Conservation (phyloP, 169 alveolate genomes). For the Theileria sp. region DNA sequence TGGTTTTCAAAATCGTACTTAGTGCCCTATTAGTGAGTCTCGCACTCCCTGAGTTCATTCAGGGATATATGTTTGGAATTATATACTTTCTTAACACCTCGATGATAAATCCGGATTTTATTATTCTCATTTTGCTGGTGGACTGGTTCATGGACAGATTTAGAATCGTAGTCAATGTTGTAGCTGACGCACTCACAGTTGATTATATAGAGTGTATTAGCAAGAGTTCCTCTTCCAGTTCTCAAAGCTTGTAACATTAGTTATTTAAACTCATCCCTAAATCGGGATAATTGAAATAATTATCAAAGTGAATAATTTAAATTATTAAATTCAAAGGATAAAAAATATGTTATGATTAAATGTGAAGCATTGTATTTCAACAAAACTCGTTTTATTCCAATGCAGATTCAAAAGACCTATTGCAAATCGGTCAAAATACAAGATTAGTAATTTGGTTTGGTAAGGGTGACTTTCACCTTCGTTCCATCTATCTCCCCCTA, state of each 20-base stretch:
- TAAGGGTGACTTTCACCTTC: slow-evolving; percentile 21
- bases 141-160: slow-evolving; percentile 33
- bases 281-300: neutral
- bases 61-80: slow-evolving; percentile 31
- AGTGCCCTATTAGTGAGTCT: slow-evolving; percentile 7
- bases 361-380: neutral
- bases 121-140: slow-evolving; percentile 6
- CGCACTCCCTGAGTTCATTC: slow-evolving; percentile 21
- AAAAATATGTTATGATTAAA: neutral
- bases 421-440: neutral
- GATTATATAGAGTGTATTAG: slow-evolving; percentile 30
- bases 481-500: slow-evolving; percentile 66
- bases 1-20: slow-evolving; percentile 13
- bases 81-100: slow-evolving; percentile 32
- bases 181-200: slow-evolving; percentile 28
- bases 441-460: neutral
- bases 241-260: neutral
- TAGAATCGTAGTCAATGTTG: slow-evolving; percentile 21
- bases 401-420: neutral
- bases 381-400: neutral
- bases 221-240: neutral
- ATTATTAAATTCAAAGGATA: neutral
- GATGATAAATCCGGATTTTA: slow-evolving; percentile 21
- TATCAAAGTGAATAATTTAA: neutral
- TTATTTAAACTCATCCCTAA: neutral